A percentile compares a stretch with the other conserved stretches of the same genome.
Conservation (phyloP, 257 asterid species). For the Solanum peruvianum region DNA sequence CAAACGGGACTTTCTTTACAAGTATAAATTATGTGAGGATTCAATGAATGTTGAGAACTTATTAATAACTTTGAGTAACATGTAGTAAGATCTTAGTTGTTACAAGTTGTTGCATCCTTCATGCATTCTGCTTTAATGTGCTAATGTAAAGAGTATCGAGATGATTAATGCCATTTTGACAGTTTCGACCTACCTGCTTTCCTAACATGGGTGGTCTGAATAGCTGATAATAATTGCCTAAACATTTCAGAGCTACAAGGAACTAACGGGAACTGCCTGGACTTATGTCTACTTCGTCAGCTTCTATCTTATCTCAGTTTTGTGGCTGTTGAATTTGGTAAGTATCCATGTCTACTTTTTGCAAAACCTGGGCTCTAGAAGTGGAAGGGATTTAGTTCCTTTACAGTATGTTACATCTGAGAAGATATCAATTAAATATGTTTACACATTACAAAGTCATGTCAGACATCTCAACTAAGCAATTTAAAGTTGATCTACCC, state of each 20-base stretch:
- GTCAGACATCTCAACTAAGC: not conserved
- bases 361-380: not conserved
- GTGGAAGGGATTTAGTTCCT: too few relatives aligned
- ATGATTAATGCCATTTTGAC: not conserved
- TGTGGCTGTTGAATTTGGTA: constrained; percentile 89
- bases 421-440: too few relatives aligned
- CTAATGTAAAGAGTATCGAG: not conserved
- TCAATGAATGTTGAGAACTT: not conserved
- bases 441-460: too few relatives aligned
- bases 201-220: not conserved
- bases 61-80: not conserved
- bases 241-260: constrained; percentile 77
- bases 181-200: not conserved
- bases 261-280: constrained; percentile 77
- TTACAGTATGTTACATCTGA: too few relatives aligned
- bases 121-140: not conserved
- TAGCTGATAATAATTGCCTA: constrained; percentile 7
- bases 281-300: constrained; percentile 73
- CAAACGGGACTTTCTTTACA: not conserved
- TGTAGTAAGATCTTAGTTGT: not conserved
- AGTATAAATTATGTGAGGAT: not conserved
- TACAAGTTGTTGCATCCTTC: not conserved
- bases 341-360: constrained; percentile 7
- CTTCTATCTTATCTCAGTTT: constrained; percentile 79
- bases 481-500: not conserved